Evolutionary conservation across 306 rosid species (phyloP).

Genomic region (Lotus japonicus): DNA sequence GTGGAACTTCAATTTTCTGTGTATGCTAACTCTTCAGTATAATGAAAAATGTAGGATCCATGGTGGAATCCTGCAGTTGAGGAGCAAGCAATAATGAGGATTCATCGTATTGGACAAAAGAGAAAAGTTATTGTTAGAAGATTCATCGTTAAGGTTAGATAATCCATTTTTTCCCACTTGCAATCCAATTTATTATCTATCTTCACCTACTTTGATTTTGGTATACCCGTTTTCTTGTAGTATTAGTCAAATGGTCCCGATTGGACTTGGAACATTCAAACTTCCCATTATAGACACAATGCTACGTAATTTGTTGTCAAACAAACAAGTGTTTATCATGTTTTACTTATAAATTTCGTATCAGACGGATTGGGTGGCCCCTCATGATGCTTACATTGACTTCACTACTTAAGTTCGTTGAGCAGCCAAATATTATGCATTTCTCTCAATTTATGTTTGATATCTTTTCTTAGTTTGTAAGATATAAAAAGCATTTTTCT

Average conservation of each 20-base stretch:
- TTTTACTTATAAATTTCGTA: neutral
- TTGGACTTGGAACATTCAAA: neutral
- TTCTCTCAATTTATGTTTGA: neutral
- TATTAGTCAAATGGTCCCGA: conserved; percentile 4
- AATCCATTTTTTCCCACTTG: conserved; percentile 4
- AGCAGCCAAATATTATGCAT: neutral
- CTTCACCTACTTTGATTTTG: neutral
- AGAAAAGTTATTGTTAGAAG: conserved; percentile 34
- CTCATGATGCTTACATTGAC: conserved; percentile 3
- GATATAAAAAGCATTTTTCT: neutral
- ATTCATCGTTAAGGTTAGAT: conserved; percentile 32
- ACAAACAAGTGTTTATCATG: neutral
- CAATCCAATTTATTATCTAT: neutral
- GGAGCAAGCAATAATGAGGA: conserved; percentile 93
- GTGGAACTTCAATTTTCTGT: neutral
- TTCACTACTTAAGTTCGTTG: neutral
- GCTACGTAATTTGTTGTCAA: neutral
- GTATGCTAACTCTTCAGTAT: neutral
- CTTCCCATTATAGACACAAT: neutral
- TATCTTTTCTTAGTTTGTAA: neutral
- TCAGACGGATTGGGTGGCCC: conserved; percentile 12
- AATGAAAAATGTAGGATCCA: conserved; percentile 55
- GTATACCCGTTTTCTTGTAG: neutral
- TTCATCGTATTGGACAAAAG: conserved; percentile 80
- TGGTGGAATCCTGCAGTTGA: conserved; percentile 99